Evolutionary conservation across 768 basidiomycete genomes (phyloP), one percentile per base, ranked within the genome.

Genomic region (Termitomyces sp.): DNA sequence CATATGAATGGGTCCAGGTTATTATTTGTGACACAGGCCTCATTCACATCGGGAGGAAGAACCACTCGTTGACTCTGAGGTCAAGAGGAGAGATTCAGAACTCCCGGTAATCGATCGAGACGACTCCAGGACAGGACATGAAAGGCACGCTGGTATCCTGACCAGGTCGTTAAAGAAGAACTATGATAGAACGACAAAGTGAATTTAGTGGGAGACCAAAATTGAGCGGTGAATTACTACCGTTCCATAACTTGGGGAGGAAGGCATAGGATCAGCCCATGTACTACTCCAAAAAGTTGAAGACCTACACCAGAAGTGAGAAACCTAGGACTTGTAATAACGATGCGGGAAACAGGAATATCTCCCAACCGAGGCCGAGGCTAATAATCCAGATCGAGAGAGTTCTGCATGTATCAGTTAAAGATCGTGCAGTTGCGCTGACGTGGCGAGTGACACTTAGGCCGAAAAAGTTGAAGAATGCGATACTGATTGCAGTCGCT

Each of bases 331-430:
- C 84, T 72, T 96, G 94, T 15, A 95, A 71, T 54, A 94, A 70
- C 2, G 92, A 91, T 63, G 88, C 84, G 4, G 94, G 94, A 76
- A 85, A 92, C 20, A 92, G 65, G 42, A 98, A 78, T 61, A 79
- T 81, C 75, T 98, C 96, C 96, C 95, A 97, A 3, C 95, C 94
- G 31, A 97, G 75, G 0, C 82, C 86, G 52, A 97, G 80, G 69
- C 92, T 94, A 69, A 98, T 77, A 65, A 96, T 76, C 97, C 97
- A 99, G 71, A 99, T 98, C n/a, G 85, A 84, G 54, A 98, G 80
- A 1, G 96, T 98, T 66, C 96, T 83, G 77, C 94, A 97, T 5
- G 95, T 95, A 73, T 98, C 97, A 37, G 94, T 91, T 59, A 97
- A 79, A 58, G 88, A 90, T 63, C 96, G 85, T 14, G 92, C 92